phyloP scores from a whole-genome alignment of 2,329 filamentous ascomycete genomes.

The Rhynchosporium agropyri region DNA sequence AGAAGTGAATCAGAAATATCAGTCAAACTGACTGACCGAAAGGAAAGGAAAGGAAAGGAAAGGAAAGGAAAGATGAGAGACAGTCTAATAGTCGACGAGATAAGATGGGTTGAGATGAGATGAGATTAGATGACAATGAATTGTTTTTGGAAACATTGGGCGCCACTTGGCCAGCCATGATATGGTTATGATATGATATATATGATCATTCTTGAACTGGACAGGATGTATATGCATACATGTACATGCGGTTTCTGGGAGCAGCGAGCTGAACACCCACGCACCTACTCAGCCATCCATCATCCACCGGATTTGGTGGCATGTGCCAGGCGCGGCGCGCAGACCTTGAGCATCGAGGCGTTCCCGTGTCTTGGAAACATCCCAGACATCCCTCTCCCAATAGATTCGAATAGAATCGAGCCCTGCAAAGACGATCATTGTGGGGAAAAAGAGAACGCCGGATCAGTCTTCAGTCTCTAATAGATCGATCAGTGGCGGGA shows the following conservation, averaged over 20 bases:
- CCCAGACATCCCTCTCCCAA: too few species aligned
- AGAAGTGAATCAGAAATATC: too few species aligned
- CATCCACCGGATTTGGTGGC: background rate
- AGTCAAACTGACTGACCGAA: too few species aligned
- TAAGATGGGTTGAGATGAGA: too few species aligned
- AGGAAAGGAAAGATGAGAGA: background rate
- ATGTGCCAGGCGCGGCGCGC: slow-evolving; percentile 16
- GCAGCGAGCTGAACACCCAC: slow-evolving; percentile 7
- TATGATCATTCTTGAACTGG: too few species aligned
- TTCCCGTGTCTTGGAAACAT: slow-evolving; percentile 12
- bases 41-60: too few species aligned
- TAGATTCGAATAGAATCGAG: background rate
- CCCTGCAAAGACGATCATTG: slow-evolving; percentile 5
- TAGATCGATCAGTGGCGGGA: too few species aligned
- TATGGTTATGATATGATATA: too few species aligned
- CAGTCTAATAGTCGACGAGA: background rate
- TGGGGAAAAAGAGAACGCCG: slow-evolving; percentile 6
- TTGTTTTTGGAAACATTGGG: slow-evolving; percentile 10
- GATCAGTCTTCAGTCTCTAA: too few species aligned
- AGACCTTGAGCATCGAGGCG: slow-evolving; percentile 7
- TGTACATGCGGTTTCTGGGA: background rate
- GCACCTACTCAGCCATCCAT: background rate
- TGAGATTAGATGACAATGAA: slow-evolving; percentile 8
- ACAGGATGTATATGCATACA: too few species aligned
- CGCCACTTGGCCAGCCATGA: background rate